Evolutionary conservation across 179 eudicot species (phyloP).

Genomic region (Spinacia oleracea): DNA sequence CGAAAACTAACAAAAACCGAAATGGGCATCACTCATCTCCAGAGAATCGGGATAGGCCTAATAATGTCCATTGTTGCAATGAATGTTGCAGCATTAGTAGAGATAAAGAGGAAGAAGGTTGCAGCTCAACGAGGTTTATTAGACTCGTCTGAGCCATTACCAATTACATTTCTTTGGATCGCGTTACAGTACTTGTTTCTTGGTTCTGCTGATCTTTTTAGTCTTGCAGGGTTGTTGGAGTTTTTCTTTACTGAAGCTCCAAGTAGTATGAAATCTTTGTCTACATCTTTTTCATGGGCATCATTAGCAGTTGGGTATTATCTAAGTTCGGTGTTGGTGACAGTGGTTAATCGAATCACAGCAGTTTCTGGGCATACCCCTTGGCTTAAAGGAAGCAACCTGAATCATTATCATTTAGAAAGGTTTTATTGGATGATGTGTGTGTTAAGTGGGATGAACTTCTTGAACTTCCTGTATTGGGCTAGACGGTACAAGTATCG

Average conservation of each 20-base stretch:
- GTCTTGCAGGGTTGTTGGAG: conserved; percentile 82
- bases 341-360: conserved; percentile 56
- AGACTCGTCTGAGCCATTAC: conserved; percentile 58
- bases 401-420: conserved; percentile 73
- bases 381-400: conserved; percentile 73
- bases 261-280: conserved; percentile 74
- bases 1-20: conserved; percentile 61
- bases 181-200: conserved; percentile 76
- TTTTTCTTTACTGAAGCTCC: conserved; percentile 95
- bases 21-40: conserved; percentile 74
- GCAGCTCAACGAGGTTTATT: conserved; percentile 42
- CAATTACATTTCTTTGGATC: conserved; percentile 82
- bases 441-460: conserved; percentile 60
- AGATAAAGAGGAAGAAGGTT: conserved; percentile 56
- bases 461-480: conserved; percentile 67
- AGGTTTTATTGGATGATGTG: conserved; percentile 88
- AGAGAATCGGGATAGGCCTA: conserved; percentile 75
- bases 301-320: conserved; percentile 86
- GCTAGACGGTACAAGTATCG: conserved; percentile 59
- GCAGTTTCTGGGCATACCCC: conserved; percentile 42
- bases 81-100: conserved; percentile 81
- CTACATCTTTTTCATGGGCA: conserved; percentile 89
- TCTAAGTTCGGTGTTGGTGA: conserved; percentile 74
- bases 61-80: conserved; percentile 68
- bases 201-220: conserved; percentile 90